Percentiles rank a stretch among this genome's conserved stretches.
These are phyloP conservation scores for Dioszegia aurantiaca DNA, from an alignment of 768 basidiomycete genomes.

Conservation along the genomic window DNA sequence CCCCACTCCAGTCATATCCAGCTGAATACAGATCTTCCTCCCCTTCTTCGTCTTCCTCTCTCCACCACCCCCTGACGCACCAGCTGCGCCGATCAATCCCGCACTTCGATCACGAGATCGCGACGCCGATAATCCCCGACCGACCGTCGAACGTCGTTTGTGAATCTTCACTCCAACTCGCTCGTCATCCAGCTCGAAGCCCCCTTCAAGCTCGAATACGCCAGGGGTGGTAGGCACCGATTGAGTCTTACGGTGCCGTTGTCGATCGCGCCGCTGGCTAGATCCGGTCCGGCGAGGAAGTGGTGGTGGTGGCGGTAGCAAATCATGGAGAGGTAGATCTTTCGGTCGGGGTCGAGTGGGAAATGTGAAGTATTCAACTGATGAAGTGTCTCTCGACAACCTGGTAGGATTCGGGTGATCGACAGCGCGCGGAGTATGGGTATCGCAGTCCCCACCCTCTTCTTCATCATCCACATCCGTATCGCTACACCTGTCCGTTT, in stretches of 20 bases:
- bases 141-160: conserved; percentile 6
- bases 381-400: not conserved
- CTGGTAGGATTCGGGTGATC: not conserved
- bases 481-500: conserved; percentile 9
- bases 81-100: not conserved
- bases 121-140: not conserved
- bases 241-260: conserved; percentile 6
- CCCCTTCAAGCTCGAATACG: not conserved
- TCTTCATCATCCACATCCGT: not conserved
- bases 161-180: not conserved
- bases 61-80: not conserved
- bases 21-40: conserved; percentile 41
- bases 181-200: not conserved
- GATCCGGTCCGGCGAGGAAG: not conserved
- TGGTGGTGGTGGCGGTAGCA: not conserved
- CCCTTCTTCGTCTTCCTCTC: conserved; percentile 15
- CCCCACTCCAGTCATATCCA: conserved; percentile 34
- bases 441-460: not conserved
- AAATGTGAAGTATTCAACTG: not conserved
- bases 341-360: not conserved
- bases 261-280: not conserved
- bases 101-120: not conserved
- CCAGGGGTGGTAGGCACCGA: conserved; percentile 14
- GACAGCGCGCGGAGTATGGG: not conserved
- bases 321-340: not conserved